Percentiles rank a stretch among this genome's conserved stretches.
Evolutionary conservation across 768 basidiomycete species (phyloP).

Genomic region (Lactifluus subvellereus): DNA sequence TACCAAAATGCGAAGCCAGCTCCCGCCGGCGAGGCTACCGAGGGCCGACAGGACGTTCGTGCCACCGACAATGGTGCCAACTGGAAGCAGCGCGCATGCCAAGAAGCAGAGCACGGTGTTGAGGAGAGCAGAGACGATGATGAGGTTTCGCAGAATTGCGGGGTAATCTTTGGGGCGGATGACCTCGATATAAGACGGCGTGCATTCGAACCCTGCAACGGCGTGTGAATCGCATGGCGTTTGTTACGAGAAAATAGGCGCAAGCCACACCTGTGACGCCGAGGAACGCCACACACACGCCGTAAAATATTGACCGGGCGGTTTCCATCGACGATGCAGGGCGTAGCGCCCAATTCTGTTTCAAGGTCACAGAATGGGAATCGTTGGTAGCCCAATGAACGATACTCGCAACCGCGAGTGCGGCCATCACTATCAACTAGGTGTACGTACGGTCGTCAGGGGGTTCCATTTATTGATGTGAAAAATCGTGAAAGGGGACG

Average conservation of each 20-base stretch:
- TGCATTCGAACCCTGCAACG: slow-evolving; percentile 23
- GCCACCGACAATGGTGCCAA: slow-evolving; percentile 6
- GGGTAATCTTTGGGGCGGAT: slow-evolving; percentile 21
- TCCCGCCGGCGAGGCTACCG: slow-evolving; percentile 16
- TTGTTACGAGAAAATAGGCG: not conserved
- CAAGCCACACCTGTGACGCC: slow-evolving; percentile 22
- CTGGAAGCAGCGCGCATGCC: slow-evolving; percentile 18
- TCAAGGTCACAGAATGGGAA: slow-evolving; percentile 18
- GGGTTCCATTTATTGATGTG: not conserved
- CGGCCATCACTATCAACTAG: slow-evolving; percentile 18
- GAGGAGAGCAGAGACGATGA: slow-evolving; percentile 17
- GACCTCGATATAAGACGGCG: slow-evolving; percentile 22
- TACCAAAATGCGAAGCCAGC: slow-evolving; percentile 21
- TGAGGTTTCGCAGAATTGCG: slow-evolving; percentile 21
- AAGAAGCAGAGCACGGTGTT: slow-evolving; percentile 20
- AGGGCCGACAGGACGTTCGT: slow-evolving; percentile 22
- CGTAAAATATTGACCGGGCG: slow-evolving; percentile 17
- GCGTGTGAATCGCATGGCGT: not conserved
- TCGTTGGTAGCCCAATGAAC: slow-evolving; percentile 21
- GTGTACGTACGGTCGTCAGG: not conserved
- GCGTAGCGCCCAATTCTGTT: slow-evolving; percentile 20
- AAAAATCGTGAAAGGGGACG: not conserved
- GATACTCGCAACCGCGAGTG: slow-evolving; percentile 10
- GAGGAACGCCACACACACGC: slow-evolving; percentile 23
- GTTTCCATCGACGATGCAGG: slow-evolving; percentile 17